Base-by-base conservation (phyloP, 495 filamentous ascomycete species). In the Aspergillus baeticus region DNA sequence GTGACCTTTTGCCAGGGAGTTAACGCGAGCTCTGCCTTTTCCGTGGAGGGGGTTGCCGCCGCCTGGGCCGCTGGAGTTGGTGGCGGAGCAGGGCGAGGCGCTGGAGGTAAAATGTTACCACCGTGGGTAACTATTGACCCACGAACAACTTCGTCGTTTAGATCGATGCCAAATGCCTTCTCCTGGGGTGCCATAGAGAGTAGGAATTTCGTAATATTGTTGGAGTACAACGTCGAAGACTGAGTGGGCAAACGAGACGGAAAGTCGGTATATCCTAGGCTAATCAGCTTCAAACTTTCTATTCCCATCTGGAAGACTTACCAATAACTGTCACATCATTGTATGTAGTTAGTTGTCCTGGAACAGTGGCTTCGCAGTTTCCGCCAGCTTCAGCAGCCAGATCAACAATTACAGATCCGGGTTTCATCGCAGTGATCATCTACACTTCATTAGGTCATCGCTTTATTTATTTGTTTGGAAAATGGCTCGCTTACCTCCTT, bases 171-270 rank as follows among this genome's bases (percentile, higher is more conserved):
- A 59, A 87, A 92, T 22, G 84, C 78, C 55, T 87, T 89, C 0
- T 90, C 85, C 60, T 86, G 75, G 2, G 89, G 87, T 10, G 83
- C 72, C 78, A 93, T 88, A 2, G 88, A 91, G 26, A 93, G 76
- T 8, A 93, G 79, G 60, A 86, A 87, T 65, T 91, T 92, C 55
- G 84, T 89, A 62, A 93, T 90, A 61, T 93, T 93, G 77, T 93
- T 93, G 15, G 87, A 90, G 71, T 91, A 93, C 21, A 93, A 71
- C 1, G 88, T 91, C 5, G 88, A 91, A 0, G 88, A 86, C 62
- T 93, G 89, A 20, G 88, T 92, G 0, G 89, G 87, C 7, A 93
- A 76, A 17, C 88, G 80, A 6, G 89, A 92, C 0, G 89, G 89
- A 38, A 92, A 72, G 70, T 93, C 88, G 41, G 88, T 93, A 68